Evolutionary conservation across 2,329 filamentous ascomycete species (phyloP), one percentile per base, ranked within the genome.

Genomic region (Colletotrichum scovillei): DNA sequence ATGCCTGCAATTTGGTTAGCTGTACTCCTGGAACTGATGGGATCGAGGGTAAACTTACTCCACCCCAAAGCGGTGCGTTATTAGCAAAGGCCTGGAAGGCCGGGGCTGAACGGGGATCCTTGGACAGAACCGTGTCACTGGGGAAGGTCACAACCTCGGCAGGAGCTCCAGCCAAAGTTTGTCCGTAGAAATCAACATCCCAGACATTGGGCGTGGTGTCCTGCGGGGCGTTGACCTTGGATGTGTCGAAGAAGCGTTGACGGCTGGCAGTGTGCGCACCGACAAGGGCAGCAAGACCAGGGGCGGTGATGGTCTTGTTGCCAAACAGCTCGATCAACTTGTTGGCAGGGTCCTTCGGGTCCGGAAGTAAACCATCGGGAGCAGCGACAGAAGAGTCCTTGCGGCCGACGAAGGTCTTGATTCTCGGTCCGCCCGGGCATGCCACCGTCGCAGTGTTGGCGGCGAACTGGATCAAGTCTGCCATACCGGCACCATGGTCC

Each of bases 381-480:
- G 83, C 82, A 4, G 84, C 79, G 9, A 78, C 78, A 7, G 78
- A 80, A 24, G 81, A 84, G 74, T 90, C 88, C 49, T 79, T 81
- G 35, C 89, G 85, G 35, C 89, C 89, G 38, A 90, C 84, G 67
- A 86, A 87, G 0, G 87, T 86, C 67, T 83, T 81, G 30, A 89
- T 82, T 16, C 84, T 83, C 3, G 89, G 88, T 2, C 84, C 83
- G 7, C 82, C 79, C 5, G 84, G 83, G 69, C 84, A 85, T n/a
- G 85, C 82, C 6, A 88, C 83, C 16, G 87, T 86, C 26, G 86
- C 88, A 38, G 88, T 81, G 66, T 79, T 87, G 79, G 82, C 82
- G 2, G 86, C 87, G 77, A 89, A 86, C 77, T 90, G 88, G 46
- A 89, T 84, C 8, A 91, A 81, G 76, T 91, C 89, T 30, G 88